Base-by-base conservation (phyloP, 495 filamentous ascomycete species). In the Clavariopsis aquatica region DNA sequence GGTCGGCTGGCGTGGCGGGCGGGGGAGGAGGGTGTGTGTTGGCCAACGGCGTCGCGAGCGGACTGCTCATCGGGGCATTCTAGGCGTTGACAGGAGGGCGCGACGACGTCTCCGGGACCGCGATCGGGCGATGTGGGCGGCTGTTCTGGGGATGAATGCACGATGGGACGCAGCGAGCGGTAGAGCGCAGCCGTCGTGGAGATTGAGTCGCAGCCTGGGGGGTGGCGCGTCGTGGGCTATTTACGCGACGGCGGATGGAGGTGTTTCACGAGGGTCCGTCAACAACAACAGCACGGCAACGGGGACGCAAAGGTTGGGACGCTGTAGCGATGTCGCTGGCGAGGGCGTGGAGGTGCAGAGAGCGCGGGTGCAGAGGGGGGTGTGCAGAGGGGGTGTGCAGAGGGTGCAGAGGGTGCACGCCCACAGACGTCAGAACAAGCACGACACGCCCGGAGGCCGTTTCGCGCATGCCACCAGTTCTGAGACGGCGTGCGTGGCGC, bases 31-130 rank as follows among this genome's bases (percentile, higher is more conserved):
- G 20, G 26, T 41, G 26, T 19, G 49, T 27, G 17, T 23, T 29
- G 46, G 34, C 13, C 57, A 55, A 52, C 57, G 57, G 57, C 57
- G 63, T 64, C 34, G 47, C 34, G 54, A 49, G 23, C 38, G 38
- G 55, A 27, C 36, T 49, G 57, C 63, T 66, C 63, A 66, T 66
- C 63, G 63, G 57, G 26, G 22, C 63, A 66, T 66, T 47, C 19
- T 23, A 27, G 57, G 24, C 36, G 41, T 53, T 27, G 31, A 53
- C 19, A 43, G 8, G 41, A 23, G n/a, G 34, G 22, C 27, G 6
- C 23, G 36, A 24, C 20, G n/a, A 20, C 8, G 19, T 43, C 46
- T 26, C 20, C 3, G 19, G 19, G 17, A 15, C 2, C 19, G 4
- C 12, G 23, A 52, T 12, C 12, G 49, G 12, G 49, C 17, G 38